Conservation (phyloP, 768 basidiomycete genomes). For the Leccinum sublutescens region DNA sequence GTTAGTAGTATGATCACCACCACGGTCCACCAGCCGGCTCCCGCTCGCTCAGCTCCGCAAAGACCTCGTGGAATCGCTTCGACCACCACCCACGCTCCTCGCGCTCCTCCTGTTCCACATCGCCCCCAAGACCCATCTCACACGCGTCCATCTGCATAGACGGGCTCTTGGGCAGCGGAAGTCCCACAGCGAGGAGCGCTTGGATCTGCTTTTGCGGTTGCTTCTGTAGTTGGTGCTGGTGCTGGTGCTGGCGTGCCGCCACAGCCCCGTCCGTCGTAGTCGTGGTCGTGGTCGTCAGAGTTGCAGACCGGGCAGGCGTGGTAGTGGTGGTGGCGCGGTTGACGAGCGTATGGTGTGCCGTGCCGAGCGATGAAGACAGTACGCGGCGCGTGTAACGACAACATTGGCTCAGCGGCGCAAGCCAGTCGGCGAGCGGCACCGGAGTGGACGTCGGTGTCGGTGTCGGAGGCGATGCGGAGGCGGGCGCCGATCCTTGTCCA, state of each 20-base stretch:
- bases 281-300: background rate
- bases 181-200: conserved; percentile 42
- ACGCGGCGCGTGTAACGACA: conserved; percentile 46
- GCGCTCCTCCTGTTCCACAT: conserved; percentile 45
- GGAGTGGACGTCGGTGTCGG: background rate
- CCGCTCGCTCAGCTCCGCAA: conserved; percentile 48
- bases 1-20: background rate
- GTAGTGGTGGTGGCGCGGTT: conserved; percentile 14
- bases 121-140: conserved; percentile 27
- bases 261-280: background rate
- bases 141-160: conserved; percentile 52
- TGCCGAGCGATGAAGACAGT: conserved; percentile 36
- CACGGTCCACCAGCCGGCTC: background rate
- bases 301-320: background rate
- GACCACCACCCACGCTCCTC: conserved; percentile 79
- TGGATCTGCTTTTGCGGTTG: conserved; percentile 32
- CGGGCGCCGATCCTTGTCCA: background rate
- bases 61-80: conserved; percentile 59
- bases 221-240: background rate
- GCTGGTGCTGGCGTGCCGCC: background rate
- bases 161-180: conserved; percentile 72
- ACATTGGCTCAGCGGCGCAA: conserved; percentile 53
- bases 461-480: background rate
- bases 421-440: conserved; percentile 32
- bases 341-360: conserved; percentile 21